Conservation (phyloP, 169 alveolate species). For the Plasmodium cynomolgi region DNA sequence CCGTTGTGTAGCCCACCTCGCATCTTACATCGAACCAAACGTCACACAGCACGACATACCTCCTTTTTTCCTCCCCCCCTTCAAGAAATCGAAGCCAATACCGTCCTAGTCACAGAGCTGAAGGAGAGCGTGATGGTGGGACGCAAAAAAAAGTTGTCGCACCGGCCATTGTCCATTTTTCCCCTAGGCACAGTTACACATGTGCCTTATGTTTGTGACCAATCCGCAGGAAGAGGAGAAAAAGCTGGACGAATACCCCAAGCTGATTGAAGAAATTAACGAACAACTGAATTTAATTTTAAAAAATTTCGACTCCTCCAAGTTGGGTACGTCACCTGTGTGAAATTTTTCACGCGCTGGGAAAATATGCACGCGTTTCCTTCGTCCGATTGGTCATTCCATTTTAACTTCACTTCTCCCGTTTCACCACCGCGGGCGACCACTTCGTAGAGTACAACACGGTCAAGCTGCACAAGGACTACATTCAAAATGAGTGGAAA, state of each 20-base stretch:
- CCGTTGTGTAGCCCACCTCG: neutral
- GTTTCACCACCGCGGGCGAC: neutral
- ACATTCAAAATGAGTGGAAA: conserved; percentile 52
- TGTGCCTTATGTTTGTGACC: neutral
- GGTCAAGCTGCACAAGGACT: conserved; percentile 52
- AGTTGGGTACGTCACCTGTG: conserved; percentile 11
- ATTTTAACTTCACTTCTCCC: neutral
- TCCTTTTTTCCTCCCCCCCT: neutral
- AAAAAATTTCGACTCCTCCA: conserved; percentile 53
- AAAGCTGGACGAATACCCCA: conserved; percentile 62
- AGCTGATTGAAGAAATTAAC: conserved; percentile 56
- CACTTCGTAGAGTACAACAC: conserved; percentile 36
- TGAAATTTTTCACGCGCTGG: neutral
- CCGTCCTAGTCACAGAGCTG: conserved; percentile 50
- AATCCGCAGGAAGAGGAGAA: conserved; percentile 55
- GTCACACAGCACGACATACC: neutral
- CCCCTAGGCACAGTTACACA: neutral
- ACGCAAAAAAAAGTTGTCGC: neutral
- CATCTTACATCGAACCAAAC: neutral
- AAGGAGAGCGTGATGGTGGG: conserved; percentile 57
- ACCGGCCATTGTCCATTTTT: neutral
- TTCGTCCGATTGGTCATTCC: neutral
- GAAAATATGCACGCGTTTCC: neutral
- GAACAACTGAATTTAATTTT: conserved; percentile 30
- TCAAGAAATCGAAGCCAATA: conserved; percentile 60